Evolutionary conservation across 2,329 filamentous ascomycete genomes (phyloP).

Genomic region (Neospermospora avenae): DNA sequence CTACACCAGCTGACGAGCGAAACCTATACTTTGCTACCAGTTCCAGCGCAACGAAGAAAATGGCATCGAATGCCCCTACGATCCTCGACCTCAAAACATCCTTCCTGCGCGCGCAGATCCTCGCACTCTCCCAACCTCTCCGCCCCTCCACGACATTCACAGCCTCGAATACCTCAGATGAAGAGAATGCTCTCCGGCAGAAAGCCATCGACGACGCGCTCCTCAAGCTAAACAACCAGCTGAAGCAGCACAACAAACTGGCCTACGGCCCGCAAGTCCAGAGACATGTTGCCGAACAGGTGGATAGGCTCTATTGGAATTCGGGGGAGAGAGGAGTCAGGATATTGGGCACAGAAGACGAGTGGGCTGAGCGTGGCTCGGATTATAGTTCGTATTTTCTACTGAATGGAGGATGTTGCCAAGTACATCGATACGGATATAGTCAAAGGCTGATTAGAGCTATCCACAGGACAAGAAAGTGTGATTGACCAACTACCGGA

Average conservation of each 20-base stretch:
- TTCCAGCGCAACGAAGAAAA: slow-evolving; percentile 11
- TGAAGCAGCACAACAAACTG: slow-evolving; percentile 62
- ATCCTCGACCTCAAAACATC: slow-evolving; percentile 60
- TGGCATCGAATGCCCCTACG: slow-evolving; percentile 44
- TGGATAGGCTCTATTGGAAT: slow-evolving; percentile 61
- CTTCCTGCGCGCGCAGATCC: slow-evolving; percentile 62
- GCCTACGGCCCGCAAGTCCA: slow-evolving; percentile 67
- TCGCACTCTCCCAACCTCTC: slow-evolving; percentile 58
- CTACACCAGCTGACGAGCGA: too few relatives aligned
- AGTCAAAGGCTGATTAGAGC: neutral
- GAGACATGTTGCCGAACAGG: slow-evolving; percentile 69
- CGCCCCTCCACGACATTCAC: slow-evolving; percentile 52
- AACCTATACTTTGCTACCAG: neutral
- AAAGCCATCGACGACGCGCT: slow-evolving; percentile 55
- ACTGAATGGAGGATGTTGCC: neutral
- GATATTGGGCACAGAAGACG: slow-evolving; percentile 36
- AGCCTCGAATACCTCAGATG: slow-evolving; percentile 41
- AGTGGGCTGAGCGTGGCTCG: slow-evolving; percentile 38
- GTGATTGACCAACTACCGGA: slow-evolving; percentile 31
- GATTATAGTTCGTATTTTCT: slow-evolving; percentile 32
- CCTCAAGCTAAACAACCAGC: slow-evolving; percentile 55
- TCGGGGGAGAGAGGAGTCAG: slow-evolving; percentile 38
- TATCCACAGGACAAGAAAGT: slow-evolving; percentile 9
- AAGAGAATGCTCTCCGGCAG: slow-evolving; percentile 38
- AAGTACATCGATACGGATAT: neutral